phyloP scores from a whole-genome alignment of 2,329 filamentous ascomycete species.

The Venturia pyrina region DNA sequence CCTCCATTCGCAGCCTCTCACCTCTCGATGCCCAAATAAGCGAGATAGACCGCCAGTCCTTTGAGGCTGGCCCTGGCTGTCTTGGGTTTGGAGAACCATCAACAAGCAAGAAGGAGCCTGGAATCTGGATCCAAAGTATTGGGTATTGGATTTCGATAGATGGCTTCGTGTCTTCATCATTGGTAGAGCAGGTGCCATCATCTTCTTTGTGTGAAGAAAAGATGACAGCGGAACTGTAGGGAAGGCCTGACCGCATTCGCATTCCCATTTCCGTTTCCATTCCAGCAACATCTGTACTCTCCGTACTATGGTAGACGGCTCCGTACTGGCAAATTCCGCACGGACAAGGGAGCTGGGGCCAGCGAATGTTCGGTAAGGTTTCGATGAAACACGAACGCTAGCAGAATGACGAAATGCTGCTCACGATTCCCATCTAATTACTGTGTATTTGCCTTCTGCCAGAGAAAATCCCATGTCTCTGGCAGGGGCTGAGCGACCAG shows the following conservation, averaged over 20 bases:
- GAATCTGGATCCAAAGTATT: neutral
- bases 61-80: neutral
- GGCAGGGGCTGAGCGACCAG: neutral
- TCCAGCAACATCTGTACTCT: neutral
- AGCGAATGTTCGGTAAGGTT: neutral
- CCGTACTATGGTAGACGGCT: neutral
- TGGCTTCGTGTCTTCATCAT: too few species aligned
- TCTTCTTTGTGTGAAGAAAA: too few species aligned
- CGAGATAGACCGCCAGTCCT: neutral
- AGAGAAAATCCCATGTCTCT: neutral
- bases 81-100: neutral
- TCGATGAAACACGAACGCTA: neutral
- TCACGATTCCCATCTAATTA: neutral
- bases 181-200: too few species aligned
- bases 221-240: too few species aligned
- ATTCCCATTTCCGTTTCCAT: neutral
- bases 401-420: conserved; percentile 4
- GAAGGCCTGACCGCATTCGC: neutral
- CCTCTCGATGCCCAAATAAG: neutral
- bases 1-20: neutral
- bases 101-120: neutral
- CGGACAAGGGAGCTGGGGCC: neutral
- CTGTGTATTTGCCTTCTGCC: neutral
- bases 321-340: neutral
- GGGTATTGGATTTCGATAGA: too few species aligned